Base-by-base conservation (phyloP, 2,329 filamentous ascomycete species). In the Fusarium verticillioides region DNA sequence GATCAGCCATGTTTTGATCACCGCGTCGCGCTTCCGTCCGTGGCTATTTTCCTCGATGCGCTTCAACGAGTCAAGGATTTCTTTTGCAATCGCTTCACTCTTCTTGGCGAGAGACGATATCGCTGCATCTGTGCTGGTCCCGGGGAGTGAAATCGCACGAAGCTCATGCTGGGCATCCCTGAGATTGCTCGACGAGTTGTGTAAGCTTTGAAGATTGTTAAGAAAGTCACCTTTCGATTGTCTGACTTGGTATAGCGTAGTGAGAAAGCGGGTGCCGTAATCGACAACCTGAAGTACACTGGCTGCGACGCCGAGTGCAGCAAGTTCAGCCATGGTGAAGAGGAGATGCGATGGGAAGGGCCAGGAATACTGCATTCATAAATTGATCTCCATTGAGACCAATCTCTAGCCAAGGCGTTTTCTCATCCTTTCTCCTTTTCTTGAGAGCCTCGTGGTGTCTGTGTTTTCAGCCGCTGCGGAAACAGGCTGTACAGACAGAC, bases 261-360 rank as follows among this genome's bases (percentile, higher is more conserved):
- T 44, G 21, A 62, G 12, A n/a, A 70, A 70, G 6, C 56, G 60
- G 7, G 23, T 66, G 5, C 66, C 66, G 12, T 70, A 70, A 37
- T 70, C 68, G 4, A 70, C 30, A 5, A 70, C 42, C 18, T 70
- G 66, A 13, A 70, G 23, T 0, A 60, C 23, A 4, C 65, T 64
- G 2, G 59, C 65, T 46, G 65, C 60, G 12, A 42, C 42, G 9
- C 65, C 52, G 2, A 70, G 36, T 9, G 44, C 52, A 47, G 58
- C 65, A 9, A 69, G 28, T 16, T 69, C 58, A 1, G 66, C 64
- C 66, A 69, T 69, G n/a, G 8, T 16, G 19, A 15, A 16, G 6
- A 6, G 13, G 2, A 26, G 7, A 53, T 21, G 23, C 2, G 13
- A 18, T 2, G 8, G 16, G 9, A 19, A 50, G 4, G 12, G 2